Base-by-base conservation (phyloP, 169 alveolate species). In the Babesia sp. region DNA sequence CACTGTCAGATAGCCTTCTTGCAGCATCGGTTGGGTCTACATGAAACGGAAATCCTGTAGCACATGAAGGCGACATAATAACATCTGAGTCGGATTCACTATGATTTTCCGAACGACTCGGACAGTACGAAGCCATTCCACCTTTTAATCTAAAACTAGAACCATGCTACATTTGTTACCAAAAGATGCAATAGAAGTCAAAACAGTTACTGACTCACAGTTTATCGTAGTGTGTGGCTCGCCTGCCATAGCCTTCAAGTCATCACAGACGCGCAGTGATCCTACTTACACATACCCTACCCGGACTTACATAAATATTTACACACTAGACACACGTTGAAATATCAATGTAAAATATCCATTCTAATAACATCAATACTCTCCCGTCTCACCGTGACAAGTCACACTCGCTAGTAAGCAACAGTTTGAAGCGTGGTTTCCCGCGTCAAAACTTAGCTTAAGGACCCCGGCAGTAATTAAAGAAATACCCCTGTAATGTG, bases 11-110 rank as follows among this genome's bases (percentile, higher is more conserved):
- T 12, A 64, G 63, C 2, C 11, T 33, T 51, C 48, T 44, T 7
- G 54, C 61, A 8, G 48, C 31, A 5, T 48, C 50, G 6, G 74
- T 53, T 4, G 74, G 74, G 22, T 64, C 74, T 11, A 33, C 34
- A 24, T 8, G n/a, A 48, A 34, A 8, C 2, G 51, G 0, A 11
- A 34, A 16, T n/a, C 11, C 48, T 16, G 22, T 36, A 20, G 26
- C 2, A 33, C 20, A 45, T 45, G 67, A 33, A 57, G 67, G 24
- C 67, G 3, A 45, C 67, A 33, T 57, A 24, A 31, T 39, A 11
- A 48, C 7, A 20, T 20, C 28, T 12, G 33, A 28, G 20, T 12
- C 8, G 28, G 18, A 20, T 9, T 48, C 12, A 6, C 56, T 20
- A 12, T 14, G 56, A 20, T 20, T 6, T 48, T 48, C 56, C 56